Percentiles rank a stretch among this genome's conserved stretches.
Evolutionary conservation across 805 yeast genomes (phyloP).

Genomic region (Metschnikowia noctiluminum): DNA sequence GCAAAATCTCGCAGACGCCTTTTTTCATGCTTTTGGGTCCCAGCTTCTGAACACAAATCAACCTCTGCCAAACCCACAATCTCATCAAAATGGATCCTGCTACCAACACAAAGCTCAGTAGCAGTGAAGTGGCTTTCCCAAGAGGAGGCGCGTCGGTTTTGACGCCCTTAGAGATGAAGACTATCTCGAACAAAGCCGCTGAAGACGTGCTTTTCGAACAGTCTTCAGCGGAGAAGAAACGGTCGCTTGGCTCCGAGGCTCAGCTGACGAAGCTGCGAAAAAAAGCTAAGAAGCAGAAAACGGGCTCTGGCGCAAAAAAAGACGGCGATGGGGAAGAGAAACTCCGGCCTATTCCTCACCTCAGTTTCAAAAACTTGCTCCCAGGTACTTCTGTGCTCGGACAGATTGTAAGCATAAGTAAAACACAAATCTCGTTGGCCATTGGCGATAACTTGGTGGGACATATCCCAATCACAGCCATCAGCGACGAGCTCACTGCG

Average conservation of each 20-base stretch:
- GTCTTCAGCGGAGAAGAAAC: conserved; percentile 30
- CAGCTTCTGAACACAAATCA: too few species aligned
- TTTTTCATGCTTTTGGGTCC: neutral
- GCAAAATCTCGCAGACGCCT: neutral
- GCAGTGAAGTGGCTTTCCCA: conserved; percentile 69
- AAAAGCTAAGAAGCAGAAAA: conserved; percentile 22
- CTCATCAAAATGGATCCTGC: conserved; percentile 16
- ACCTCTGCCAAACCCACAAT: too few species aligned
- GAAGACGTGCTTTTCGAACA: conserved; percentile 78
- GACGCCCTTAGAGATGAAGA: conserved; percentile 87
- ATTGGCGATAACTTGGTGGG: conserved; percentile 82
- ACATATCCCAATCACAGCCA: conserved; percentile 67
- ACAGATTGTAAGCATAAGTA: conserved; percentile 59
- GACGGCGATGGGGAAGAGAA: conserved; percentile 22
- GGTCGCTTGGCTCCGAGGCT: conserved; percentile 25
- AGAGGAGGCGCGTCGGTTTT: conserved; percentile 92
- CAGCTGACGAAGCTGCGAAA: conserved; percentile 24
- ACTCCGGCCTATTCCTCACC: conserved; percentile 55
- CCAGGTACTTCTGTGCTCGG: conserved; percentile 79
- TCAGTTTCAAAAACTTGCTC: conserved; percentile 57
- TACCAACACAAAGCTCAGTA: conserved; percentile 30
- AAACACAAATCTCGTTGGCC: conserved; percentile 63
- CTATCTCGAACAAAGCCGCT: conserved; percentile 89
- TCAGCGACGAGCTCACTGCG: conserved; percentile 60
- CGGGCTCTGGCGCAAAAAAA: conserved; percentile 8